Evolutionary conservation across 768 basidiomycete species (phyloP), one percentile per base, ranked within the genome.

Genomic region (Tremella fuciformis): DNA sequence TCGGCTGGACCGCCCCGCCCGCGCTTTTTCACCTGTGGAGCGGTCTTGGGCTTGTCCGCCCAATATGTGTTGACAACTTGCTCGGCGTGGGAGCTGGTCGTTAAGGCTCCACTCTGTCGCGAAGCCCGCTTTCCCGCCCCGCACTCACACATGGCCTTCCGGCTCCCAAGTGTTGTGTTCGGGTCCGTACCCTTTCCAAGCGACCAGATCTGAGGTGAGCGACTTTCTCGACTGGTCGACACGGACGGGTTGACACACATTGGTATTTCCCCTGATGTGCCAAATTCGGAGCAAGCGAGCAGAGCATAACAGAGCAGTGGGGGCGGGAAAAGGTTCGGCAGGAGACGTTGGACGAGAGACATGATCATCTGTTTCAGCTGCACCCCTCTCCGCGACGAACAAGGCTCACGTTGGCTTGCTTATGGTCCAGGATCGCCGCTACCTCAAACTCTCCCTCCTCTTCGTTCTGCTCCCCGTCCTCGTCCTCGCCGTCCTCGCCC

Each of bases 101-200:
- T 34, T 11, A 34, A 11, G 4, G 53, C 13, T 55, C 44, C 21
- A 16, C 25, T 13, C 41, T n/a, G 15, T 16, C n/a, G n/a, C n/a
- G n/a, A n/a, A n/a, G n/a, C n/a, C n/a, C n/a, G n/a, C n/a, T n/a
- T n/a, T n/a, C n/a, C n/a, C n/a, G n/a, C n/a, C n/a, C n/a, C n/a
- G 11, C 29, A 34, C 29, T 54, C 41, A 76, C 75, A 76, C 66
- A 53, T 76, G 63, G 25, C 63, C 65, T 53, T 76, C 68, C 1
- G 69, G 67, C 42, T 74, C 74, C 73, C 74, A 76, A 9, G 72
- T 70, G 51, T 73, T 70, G 55, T 70, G 67, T 55, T 74, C 72
- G 1, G 70, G 62, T 42, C 72, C 72, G 48, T 76, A 76, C 2
- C 73, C 74, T 49, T 73, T 75, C 75, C 75, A 76, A 4, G 65